Conservation (phyloP, 2,329 filamentous ascomycete genomes). For the Talaromyces rugulosus region DNA sequence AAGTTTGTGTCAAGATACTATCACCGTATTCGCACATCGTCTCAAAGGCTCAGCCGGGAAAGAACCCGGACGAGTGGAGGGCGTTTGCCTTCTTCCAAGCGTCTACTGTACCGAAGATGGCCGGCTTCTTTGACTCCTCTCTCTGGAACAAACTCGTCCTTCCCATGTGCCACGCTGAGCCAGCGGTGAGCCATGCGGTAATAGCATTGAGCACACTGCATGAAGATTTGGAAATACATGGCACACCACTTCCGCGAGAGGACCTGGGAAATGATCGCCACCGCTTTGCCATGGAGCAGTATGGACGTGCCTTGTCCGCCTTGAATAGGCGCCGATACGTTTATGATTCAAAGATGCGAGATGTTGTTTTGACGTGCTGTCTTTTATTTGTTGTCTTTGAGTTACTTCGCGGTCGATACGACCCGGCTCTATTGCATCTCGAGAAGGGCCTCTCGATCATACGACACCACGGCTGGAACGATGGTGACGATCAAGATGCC, state of each 20-base stretch:
- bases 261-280: slow-evolving; percentile 13
- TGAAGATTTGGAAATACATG: slow-evolving; percentile 15
- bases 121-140: slow-evolving; percentile 11
- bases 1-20: not conserved
- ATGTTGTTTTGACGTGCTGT: slow-evolving; percentile 21
- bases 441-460: slow-evolving; percentile 20
- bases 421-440: slow-evolving; percentile 19
- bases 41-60: slow-evolving; percentile 1
- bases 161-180: slow-evolving; percentile 20
- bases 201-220: slow-evolving; percentile 21
- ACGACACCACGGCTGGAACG: slow-evolving; percentile 1
- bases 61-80: slow-evolving; percentile 15
- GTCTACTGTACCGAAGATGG: slow-evolving; percentile 14
- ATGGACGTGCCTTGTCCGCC: slow-evolving; percentile 16
- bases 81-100: slow-evolving; percentile 19
- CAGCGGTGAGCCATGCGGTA: slow-evolving; percentile 19
- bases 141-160: slow-evolving; percentile 20
- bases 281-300: slow-evolving; percentile 22
- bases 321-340: slow-evolving; percentile 16
- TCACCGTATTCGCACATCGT: not conserved
- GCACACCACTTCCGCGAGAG: slow-evolving; percentile 9
- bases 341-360: slow-evolving; percentile 14
- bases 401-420: slow-evolving; percentile 20
- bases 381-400: slow-evolving; percentile 23
- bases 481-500: not conserved